Percentiles rank a stretch among this genome's conserved stretches.
Conservation (phyloP, 176 grass and related monocot genomes). For the Hyparrhenia diplandra region DNA sequence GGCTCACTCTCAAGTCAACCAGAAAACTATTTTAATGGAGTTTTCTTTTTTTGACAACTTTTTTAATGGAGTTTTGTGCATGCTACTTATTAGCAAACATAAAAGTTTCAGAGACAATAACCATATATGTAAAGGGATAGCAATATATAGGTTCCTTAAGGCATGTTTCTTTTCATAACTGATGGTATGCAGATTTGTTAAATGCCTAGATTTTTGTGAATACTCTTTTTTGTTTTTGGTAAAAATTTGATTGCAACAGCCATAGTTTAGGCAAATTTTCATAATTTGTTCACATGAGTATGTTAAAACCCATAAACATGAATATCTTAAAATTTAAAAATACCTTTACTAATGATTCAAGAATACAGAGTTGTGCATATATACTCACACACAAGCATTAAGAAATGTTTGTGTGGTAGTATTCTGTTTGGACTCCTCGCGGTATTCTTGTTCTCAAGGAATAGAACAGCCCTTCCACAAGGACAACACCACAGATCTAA, state of each 20-base stretch:
- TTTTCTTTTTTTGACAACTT: too few species aligned
- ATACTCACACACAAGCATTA: constrained; percentile 56
- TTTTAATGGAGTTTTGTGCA: neutral
- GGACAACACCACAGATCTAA: constrained; percentile 39
- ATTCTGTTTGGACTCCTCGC: constrained; percentile 43
- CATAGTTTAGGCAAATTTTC: neutral
- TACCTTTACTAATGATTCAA: constrained; percentile 14
- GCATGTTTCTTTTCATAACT: neutral
- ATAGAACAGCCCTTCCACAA: constrained; percentile 33
- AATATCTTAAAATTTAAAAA: neutral
- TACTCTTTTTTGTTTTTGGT: neutral
- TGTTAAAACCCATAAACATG: neutral
- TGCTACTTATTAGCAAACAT: neutral
- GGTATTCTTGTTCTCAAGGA: constrained; percentile 7
- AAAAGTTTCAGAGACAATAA: neutral
- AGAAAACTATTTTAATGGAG: too few species aligned
- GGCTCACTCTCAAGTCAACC: neutral
- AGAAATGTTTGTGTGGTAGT: constrained; percentile 44
- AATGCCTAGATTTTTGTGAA: neutral
- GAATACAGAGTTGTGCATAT: constrained; percentile 36
- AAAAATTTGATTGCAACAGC: neutral
- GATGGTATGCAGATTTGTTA: neutral
- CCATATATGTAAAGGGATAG: neutral
- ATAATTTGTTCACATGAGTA: neutral
- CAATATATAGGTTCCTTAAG: neutral